A percentile compares a stretch with the other conserved stretches of the same genome.
Evolutionary conservation across 148 eudicot species (phyloP).

Genomic region (Chenopodium suecicum): DNA sequence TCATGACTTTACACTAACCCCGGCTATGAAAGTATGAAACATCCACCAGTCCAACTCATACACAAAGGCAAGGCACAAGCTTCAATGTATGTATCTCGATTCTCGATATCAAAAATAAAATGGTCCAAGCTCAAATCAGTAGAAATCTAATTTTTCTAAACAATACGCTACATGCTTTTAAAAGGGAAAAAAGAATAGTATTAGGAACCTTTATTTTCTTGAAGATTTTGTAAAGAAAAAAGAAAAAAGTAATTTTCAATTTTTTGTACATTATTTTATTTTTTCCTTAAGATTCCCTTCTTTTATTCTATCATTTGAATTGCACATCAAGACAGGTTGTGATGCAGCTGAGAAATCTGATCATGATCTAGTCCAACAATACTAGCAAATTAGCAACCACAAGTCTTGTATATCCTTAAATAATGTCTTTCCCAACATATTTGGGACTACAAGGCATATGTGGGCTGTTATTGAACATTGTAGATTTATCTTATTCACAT

Average conservation of each 20-base stretch:
- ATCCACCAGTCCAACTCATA: background rate
- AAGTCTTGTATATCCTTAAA: background rate
- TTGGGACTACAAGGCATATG: background rate
- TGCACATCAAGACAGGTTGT: conserved; percentile 1
- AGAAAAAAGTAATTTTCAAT: no score
- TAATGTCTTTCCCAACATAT: background rate
- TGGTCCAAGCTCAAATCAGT: background rate
- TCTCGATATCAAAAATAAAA: background rate
- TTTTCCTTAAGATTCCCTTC: background rate
- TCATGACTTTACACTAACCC: background rate
- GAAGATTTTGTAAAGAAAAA: no score
- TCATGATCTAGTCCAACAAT: background rate
- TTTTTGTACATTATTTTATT: background rate
- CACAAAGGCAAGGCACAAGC: background rate
- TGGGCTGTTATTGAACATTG: background rate
- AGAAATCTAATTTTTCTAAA: background rate
- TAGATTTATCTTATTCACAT: background rate
- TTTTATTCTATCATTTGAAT: no score
- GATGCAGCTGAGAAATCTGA: background rate
- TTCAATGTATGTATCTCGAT: background rate
- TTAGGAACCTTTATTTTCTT: background rate
- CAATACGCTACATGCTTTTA: background rate
- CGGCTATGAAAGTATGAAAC: background rate
- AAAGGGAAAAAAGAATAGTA: background rate
- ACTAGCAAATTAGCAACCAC: background rate